Conservation (phyloP, 768 basidiomycete species). For the Mycena vitilis region DNA sequence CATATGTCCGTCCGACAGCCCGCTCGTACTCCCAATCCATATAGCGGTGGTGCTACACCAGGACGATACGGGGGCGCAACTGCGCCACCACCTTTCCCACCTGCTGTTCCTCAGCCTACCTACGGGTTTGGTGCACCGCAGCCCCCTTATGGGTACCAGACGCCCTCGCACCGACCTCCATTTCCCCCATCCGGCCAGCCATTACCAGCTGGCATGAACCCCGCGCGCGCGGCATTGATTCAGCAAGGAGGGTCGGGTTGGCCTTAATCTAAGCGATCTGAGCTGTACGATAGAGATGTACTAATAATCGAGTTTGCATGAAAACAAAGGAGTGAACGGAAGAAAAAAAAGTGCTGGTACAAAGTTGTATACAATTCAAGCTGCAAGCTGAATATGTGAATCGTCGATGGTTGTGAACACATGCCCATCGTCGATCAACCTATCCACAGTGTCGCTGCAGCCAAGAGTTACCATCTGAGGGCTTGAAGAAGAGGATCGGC, state of each 20-base stretch:
- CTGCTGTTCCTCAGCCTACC: slow-evolving; percentile 42
- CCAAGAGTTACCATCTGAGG: background rate
- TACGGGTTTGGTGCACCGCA: slow-evolving; percentile 42
- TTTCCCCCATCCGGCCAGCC: slow-evolving; percentile 55
- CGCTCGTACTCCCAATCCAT: slow-evolving; percentile 85
- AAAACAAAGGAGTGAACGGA: slow-evolving; percentile 16
- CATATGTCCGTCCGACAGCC: slow-evolving; percentile 80
- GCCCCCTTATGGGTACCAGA: slow-evolving; percentile 61
- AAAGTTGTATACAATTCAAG: slow-evolving; percentile 39
- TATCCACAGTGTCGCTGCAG: slow-evolving; percentile 76
- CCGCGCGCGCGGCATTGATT: slow-evolving; percentile 74
- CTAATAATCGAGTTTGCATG: slow-evolving; percentile 11
- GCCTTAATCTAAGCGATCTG: slow-evolving; percentile 18
- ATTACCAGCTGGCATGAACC: slow-evolving; percentile 72
- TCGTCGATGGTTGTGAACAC: slow-evolving; percentile 87
- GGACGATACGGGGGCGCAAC: slow-evolving; percentile 50
- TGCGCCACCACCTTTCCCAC: slow-evolving; percentile 56
- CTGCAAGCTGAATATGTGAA: slow-evolving; percentile 76
- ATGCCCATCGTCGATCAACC: slow-evolving; percentile 82
- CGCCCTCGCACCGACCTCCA: slow-evolving; percentile 58
- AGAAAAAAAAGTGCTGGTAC: slow-evolving; percentile 12
- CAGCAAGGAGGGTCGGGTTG: slow-evolving; percentile 58
- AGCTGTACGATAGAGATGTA: slow-evolving; percentile 32
- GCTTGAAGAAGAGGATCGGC: slow-evolving; percentile 26
- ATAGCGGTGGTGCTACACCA: slow-evolving; percentile 58